These are phyloP conservation scores for Pseudoscleropodium purum DNA, from an alignment of 225 moss, liverwort and hornwort genomes.

Conservation along the genomic window DNA sequence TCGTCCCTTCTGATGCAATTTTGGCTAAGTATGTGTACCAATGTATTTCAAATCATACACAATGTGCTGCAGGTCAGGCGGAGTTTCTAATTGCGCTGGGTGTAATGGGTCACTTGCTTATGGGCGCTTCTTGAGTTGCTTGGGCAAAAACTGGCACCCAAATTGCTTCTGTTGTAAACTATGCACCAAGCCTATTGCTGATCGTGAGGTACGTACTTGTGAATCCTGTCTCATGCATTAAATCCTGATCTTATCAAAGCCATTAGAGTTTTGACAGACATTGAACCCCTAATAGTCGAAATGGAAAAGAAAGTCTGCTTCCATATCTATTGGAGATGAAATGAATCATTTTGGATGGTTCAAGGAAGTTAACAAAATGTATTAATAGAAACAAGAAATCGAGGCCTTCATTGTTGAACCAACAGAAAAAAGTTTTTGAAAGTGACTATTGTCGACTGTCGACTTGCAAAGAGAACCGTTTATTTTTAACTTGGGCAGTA, in stretches of 20 bases:
- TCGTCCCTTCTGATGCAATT: not conserved
- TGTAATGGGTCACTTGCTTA: constrained; percentile 63
- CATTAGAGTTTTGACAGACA: not conserved
- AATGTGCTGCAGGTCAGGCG: constrained; percentile 20
- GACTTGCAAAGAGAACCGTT: not conserved
- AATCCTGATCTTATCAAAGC: not conserved
- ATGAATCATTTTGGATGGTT: not conserved
- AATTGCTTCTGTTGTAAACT: constrained; percentile 75
- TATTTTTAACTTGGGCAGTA: not conserved
- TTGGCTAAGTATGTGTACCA: not conserved
- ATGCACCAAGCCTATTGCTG: constrained; percentile 74
- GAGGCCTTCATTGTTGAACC: not conserved
- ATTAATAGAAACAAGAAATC: not conserved
- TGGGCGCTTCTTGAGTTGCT: constrained; percentile 82
- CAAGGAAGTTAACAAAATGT: not conserved
- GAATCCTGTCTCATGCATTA: not conserved
- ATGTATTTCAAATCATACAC: not conserved
- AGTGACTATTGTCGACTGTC: not conserved
- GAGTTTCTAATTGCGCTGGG: constrained; percentile 48
- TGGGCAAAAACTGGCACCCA: constrained; percentile 89
- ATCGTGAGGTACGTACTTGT: constrained; percentile 55
- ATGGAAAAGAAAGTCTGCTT: not conserved
- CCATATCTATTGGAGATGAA: not conserved
- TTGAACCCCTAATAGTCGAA: too few relatives aligned
- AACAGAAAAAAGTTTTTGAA: not conserved